Base-by-base conservation (phyloP, 352 stramenopile genomes). In the Phytopythium aichiense region DNA sequence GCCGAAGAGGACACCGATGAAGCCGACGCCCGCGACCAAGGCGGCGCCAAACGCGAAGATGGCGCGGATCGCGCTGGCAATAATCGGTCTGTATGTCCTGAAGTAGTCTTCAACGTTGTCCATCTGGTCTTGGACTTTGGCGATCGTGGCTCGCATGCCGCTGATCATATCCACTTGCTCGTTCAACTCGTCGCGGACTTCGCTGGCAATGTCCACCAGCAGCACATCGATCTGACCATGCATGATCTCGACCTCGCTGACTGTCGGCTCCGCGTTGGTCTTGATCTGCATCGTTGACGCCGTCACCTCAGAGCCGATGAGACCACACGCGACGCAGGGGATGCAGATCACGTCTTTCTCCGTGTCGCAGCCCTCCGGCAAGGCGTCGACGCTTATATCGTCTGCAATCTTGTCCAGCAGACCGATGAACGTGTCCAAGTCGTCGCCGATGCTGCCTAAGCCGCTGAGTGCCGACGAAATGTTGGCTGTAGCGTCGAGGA, bases 1-100 rank as follows among this genome's bases (percentile, higher is more conserved):
- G 0, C 78, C 82, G n/a, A 89, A 87, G 31, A 86, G 65, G 13
- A 91, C 70, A 2, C 82, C 82, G 11, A 91, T 56, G 22, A 89
- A 68, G 2, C 82, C 82, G 8, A 88, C 63, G 11, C 45, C 73
- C 23, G 88, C 65, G 28, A 84, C 71, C 12, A 80, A 60, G 1
- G 89, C 59, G 0, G 69, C 73, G 16, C 40, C 40, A 8, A 91
- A 56, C 0, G 64, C 72, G 59, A 91, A 91, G 8, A 87, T 54
- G 4, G 42, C 78, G 48, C 88, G 66, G 52, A 89, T 72, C 0
- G 63, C 74, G 15, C 63, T 62, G 7, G 80, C 58, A 11, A 81
- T 68, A 15, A 64, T 50, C 7, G 62, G 31, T 38, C 78, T 76
- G 42, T 88, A 73, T 31, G 58, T 58, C 31, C 79, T 63, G 61